Evolutionary conservation across 495 filamentous ascomycete species (phyloP), one percentile per base, ranked within the genome.

Genomic region (Penicillium diatomitis): DNA sequence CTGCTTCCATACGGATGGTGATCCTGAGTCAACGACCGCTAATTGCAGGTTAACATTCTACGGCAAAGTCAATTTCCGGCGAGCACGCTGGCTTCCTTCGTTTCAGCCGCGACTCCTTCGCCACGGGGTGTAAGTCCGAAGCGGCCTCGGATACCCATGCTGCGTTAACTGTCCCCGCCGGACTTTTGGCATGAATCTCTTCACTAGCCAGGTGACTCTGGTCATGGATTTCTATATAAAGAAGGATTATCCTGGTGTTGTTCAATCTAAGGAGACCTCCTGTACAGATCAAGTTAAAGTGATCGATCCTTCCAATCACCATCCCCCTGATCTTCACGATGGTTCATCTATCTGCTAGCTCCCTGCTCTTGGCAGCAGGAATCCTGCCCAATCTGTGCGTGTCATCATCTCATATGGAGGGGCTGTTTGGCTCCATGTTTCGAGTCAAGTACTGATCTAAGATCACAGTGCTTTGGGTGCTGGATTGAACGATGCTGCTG

Each of bases 401-500:
- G 5, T 7, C 20, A 20, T 20, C 20, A 20, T 20, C 20, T 20
- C 20, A 20, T 20, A 20, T 20, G 20, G 20, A 20, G 20, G 20
- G 20, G 20, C 20, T 20, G 20, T 20, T 20, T 20, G 20, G 20
- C 20, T 20, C 20, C 20, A 20, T 20, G 20, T 7, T 36, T 6
- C 34, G 34, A 10, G 34, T 6, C 1, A 52, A 28, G 59, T 43
- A 38, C 29, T 0, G 29, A 11, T 39, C 45, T 48, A 31, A 35
- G 11, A 31, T 4, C 7, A 41, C 44, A 69, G 64, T 8, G 51
- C 39, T 6, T 48, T 54, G 29, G 63, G 54, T 32, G 42, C 53
- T 35, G 66, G 66, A 4, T 49, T 82, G 11, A 57, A 84, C 47
- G 64, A 72, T 11, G 75, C 81, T 41, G 76, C 76, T 38, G 66